phyloP scores from a whole-genome alignment of 257 asterid species.

The Scutellaria minor region DNA sequence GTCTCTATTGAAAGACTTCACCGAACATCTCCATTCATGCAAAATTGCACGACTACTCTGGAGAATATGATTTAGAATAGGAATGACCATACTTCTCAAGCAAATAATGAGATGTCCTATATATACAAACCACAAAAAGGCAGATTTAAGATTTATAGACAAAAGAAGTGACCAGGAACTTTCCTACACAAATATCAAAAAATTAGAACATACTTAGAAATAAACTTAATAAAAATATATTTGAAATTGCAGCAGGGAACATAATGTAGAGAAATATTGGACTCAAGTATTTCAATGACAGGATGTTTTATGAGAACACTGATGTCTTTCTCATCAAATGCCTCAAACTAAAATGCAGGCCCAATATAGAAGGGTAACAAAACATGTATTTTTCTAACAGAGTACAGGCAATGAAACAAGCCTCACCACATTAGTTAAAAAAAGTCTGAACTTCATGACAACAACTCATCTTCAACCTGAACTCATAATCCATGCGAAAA shows the following conservation, averaged over 20 bases:
- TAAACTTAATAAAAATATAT: background rate
- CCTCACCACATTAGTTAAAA: slow-evolving; percentile 9
- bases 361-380: background rate
- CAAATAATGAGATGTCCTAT: background rate
- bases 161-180: background rate
- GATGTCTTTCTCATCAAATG: background rate
- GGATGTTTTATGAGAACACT: background rate
- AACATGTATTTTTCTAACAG: background rate
- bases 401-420: background rate
- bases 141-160: background rate
- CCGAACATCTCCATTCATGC: background rate
- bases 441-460: background rate
- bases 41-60: background rate
- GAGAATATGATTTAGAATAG: background rate
- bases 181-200: background rate
- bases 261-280: slow-evolving; percentile 4
- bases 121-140: background rate
- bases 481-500: background rate
- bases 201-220: background rate
- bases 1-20: too few relatives aligned
- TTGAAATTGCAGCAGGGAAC: slow-evolving; percentile 10
- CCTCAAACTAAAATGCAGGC: slow-evolving; percentile 1
- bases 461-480: background rate
- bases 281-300: slow-evolving; percentile 5
- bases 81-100: background rate